Conservation (phyloP, 768 basidiomycete species). For the Pulveroboletus ravenelii region DNA sequence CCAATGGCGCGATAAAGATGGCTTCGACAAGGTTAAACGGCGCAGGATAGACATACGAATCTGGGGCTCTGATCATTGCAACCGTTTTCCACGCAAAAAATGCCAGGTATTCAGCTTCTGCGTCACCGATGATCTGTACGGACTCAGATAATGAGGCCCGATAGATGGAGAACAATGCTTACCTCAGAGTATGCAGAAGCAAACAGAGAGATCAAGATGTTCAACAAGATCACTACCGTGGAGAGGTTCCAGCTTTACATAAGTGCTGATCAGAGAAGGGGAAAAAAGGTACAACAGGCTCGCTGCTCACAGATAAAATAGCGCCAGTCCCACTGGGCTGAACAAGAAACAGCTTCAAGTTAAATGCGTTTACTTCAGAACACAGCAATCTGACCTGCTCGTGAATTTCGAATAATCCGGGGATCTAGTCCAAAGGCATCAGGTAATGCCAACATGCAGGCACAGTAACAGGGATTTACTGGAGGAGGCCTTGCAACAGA, state of each 20-base stretch:
- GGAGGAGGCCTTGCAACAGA: conserved; percentile 76
- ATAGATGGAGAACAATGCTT: conserved; percentile 19
- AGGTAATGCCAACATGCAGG: not conserved
- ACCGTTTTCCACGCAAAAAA: conserved; percentile 89
- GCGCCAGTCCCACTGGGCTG: conserved; percentile 54
- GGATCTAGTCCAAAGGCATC: conserved; percentile 36
- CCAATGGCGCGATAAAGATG: conserved; percentile 76
- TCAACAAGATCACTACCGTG: conserved; percentile 80
- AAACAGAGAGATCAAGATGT: conserved; percentile 93
- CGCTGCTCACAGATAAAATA: conserved; percentile 74
- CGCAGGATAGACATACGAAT: conserved; percentile 78
- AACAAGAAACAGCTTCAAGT: not conserved
- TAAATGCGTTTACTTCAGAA: not conserved
- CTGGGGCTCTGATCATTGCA: conserved; percentile 80
- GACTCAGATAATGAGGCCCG: not conserved
- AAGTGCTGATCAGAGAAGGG: not conserved
- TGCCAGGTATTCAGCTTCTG: conserved; percentile 84
- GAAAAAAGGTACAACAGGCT: not conserved
- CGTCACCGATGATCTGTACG: conserved; percentile 68
- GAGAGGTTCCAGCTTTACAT: conserved; percentile 70
- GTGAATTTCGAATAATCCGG: conserved; percentile 62
- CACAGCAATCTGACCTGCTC: conserved; percentile 34
- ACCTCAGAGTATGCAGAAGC: conserved; percentile 90
- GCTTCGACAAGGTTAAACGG: conserved; percentile 89
- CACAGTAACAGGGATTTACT: conserved; percentile 38